Percentiles rank a stretch among this genome's conserved stretches.
These are phyloP conservation scores for Haemoproteus tartakovskyi DNA, from an alignment of 169 alveolate species.

Conservation along the genomic window DNA sequence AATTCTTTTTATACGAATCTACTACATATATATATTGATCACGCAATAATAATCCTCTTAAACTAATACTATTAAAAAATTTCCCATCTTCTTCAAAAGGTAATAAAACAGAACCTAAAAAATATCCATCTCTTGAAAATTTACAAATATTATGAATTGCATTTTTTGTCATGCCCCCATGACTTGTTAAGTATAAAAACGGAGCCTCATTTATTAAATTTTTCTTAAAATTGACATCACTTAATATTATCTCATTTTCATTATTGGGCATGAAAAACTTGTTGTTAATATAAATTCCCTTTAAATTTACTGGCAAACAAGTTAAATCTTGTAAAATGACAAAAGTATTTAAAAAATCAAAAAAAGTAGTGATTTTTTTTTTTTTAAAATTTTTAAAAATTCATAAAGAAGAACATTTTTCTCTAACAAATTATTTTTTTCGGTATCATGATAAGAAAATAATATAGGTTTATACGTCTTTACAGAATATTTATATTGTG, in stretches of 20 bases:
- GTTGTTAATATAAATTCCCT: constrained; percentile 38
- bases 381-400: constrained; percentile 37
- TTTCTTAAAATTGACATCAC: constrained; percentile 4
- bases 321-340: constrained; percentile 61
- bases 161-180: constrained; percentile 64
- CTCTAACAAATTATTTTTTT: constrained; percentile 5
- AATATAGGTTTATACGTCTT: constrained; percentile 51
- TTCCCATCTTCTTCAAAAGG: constrained; percentile 63
- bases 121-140: constrained; percentile 66
- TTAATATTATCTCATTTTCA: background rate
- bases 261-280: constrained; percentile 20
- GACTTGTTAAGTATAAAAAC: constrained; percentile 50
- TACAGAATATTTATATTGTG: constrained; percentile 45
- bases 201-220: constrained; percentile 40
- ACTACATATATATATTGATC: constrained; percentile 21
- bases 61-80: constrained; percentile 46
- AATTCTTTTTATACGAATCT: constrained; percentile 43
- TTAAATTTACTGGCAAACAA: constrained; percentile 50
- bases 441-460: constrained; percentile 29
- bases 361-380: constrained; percentile 45
- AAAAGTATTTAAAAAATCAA: constrained; percentile 47
- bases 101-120: constrained; percentile 42
- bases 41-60: constrained; percentile 56
- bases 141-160: constrained; percentile 58
- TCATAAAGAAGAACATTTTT: constrained; percentile 41